phyloP scores from a whole-genome alignment of 2,329 filamentous ascomycete species.

The Dothiorella sarmentorum region DNA sequence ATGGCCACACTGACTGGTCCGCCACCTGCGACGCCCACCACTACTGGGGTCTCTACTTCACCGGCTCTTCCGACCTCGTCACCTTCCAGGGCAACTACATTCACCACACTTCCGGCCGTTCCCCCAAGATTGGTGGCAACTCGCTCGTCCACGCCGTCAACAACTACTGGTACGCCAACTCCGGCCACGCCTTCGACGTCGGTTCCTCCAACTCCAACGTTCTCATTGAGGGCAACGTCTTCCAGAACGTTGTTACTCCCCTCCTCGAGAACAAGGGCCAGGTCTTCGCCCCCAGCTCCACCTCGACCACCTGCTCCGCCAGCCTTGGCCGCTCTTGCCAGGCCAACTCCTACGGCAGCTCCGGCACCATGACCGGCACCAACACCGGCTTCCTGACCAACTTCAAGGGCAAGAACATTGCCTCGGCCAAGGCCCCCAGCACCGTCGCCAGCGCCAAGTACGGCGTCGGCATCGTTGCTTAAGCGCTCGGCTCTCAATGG shows the following conservation, averaged over 20 bases:
- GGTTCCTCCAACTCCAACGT: slow-evolving; percentile 37
- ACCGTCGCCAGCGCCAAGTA: slow-evolving; percentile 41
- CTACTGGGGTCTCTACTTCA: slow-evolving; percentile 58
- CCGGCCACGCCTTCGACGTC: slow-evolving; percentile 57
- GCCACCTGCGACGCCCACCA: slow-evolving; percentile 57
- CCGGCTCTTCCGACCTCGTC: slow-evolving; percentile 54
- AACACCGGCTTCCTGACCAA: slow-evolving; percentile 49
- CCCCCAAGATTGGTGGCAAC: slow-evolving; percentile 54
- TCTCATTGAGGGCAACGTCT: slow-evolving; percentile 57
- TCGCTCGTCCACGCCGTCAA: slow-evolving; percentile 60
- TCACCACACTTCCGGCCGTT: slow-evolving; percentile 56
- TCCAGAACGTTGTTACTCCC: slow-evolving; percentile 51
- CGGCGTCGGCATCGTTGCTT: slow-evolving; percentile 42
- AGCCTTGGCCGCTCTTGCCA: slow-evolving; percentile 51
- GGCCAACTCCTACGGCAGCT: slow-evolving; percentile 42
- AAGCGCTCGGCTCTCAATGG: not conserved
- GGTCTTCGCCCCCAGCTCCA: slow-evolving; percentile 37
- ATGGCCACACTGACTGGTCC: slow-evolving; percentile 54
- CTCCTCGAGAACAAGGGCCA: slow-evolving; percentile 42
- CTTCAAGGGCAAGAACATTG: slow-evolving; percentile 54
- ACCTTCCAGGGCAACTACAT: slow-evolving; percentile 61
- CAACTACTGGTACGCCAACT: slow-evolving; percentile 58
- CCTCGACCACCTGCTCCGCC: slow-evolving; percentile 42
- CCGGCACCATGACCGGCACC: slow-evolving; percentile 28
- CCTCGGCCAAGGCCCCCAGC: slow-evolving; percentile 40